Evolutionary conservation across 768 basidiomycete species (phyloP), one percentile per base, ranked within the genome.

Genomic region (Hydnum rufescens): DNA sequence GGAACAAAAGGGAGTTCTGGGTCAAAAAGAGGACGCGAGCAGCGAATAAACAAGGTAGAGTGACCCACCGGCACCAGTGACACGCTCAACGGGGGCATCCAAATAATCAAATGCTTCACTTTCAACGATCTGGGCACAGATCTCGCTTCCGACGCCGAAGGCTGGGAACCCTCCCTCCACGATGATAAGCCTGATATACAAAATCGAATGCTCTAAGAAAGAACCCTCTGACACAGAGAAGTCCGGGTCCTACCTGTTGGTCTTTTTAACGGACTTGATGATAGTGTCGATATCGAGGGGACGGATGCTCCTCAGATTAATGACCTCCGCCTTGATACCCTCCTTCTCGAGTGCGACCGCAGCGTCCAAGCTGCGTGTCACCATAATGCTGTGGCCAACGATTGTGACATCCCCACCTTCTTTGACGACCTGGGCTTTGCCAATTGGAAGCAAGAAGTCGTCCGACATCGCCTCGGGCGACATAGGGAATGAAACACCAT

Each of bases 101-200:
- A 99, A 81, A 71, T 88, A 96, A 69, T 97, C 90, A 63, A 93
- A 99, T 2, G 90, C 93, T 61, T 95, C 88, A 60, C 86, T 87
- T 74, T 99, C 95, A 52, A 93, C 74, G 60, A 97, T 88, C 67
- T 97, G 92, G 13, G 95, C 95, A 59, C 86, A 87, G 61, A 99
- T 93, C 68, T 99, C 95, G 60, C 89, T 92, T 58, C 95, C 95
- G 52, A 99, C 93, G 70, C 95, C 89, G 66, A 96, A 97, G 49
- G 76, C 80, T 34, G 95, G 95, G 88, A 95, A 99, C 34, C 95
- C 95, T 66, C 93, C 93, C 68, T 99, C 95, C 49, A 89, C 92
- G 53, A 84, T 86, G 51, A 99, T 72, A 57, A 99, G 75, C 53
- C 87, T 90, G 57, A 23, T 18, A 22, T 18, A 2, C n/a, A n/a